These are phyloP conservation scores for Trametes versicolor DNA, from an alignment of 1,284 basidiomycete species.

Conservation along the genomic window DNA sequence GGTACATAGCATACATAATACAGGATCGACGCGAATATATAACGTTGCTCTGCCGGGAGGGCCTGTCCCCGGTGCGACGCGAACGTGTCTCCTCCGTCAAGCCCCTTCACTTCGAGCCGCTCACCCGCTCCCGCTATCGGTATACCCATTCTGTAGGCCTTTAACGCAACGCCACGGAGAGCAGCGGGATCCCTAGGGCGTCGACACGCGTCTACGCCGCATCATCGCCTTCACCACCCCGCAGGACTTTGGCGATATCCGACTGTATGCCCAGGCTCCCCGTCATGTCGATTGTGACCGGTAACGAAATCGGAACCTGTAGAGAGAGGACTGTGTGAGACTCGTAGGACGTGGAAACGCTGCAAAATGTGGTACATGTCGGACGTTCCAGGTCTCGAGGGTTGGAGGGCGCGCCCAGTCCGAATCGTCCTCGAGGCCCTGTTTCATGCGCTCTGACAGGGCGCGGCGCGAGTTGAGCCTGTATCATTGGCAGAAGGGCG, in stretches of 20 bases:
- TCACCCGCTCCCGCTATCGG: not conserved
- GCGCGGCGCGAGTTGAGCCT: slow-evolving; percentile 8
- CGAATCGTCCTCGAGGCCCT: not conserved
- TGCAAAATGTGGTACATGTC: not conserved
- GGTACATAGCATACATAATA: not conserved
- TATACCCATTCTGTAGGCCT: no score
- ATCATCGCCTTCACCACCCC: no score
- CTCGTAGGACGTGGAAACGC: not conserved
- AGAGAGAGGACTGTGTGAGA: not conserved
- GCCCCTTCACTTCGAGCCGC: not conserved
- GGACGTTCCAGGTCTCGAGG: slow-evolving; percentile 4
- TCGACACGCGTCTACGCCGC: no score
- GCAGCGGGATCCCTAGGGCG: no score
- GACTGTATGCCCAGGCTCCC: not conserved
- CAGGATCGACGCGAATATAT: not conserved
- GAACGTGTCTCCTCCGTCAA: not conserved
- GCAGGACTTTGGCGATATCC: no score
- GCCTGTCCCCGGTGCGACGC: not conserved
- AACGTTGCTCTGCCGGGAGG: not conserved
- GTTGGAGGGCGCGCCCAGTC: not conserved
- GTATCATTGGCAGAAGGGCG: not conserved
- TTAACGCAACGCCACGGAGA: no score
- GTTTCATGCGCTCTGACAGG: not conserved
- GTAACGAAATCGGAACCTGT: not conserved
- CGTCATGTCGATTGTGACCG: not conserved